These are phyloP conservation scores for Penicillium aurantiogriseum DNA, from an alignment of 2,329 filamentous ascomycete genomes.

Conservation along the genomic window DNA sequence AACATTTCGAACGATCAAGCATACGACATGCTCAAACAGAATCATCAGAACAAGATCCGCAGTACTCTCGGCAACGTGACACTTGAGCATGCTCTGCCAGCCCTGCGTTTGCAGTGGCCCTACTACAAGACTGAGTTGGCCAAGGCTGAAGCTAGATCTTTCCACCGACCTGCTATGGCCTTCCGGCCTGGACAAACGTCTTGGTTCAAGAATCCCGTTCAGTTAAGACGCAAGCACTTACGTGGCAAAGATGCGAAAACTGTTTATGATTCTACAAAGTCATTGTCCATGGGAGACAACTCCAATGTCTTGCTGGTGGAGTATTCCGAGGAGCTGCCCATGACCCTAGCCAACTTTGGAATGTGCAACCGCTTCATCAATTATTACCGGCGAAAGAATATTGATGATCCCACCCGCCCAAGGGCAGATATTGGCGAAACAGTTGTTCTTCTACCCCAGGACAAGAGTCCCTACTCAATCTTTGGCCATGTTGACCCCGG, in stretches of 20 bases:
- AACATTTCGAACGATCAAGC: slow-evolving; percentile 96
- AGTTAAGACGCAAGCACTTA: slow-evolving; percentile 76
- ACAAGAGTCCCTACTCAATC: slow-evolving; percentile 91
- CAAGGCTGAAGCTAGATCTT: slow-evolving; percentile 70
- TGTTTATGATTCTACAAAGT: slow-evolving; percentile 75
- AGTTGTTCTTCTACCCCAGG: slow-evolving; percentile 82
- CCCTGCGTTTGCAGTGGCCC: slow-evolving; percentile 86
- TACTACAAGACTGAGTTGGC: slow-evolving; percentile 89
- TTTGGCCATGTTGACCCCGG: slow-evolving; percentile 92
- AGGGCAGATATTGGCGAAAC: slow-evolving; percentile 86
- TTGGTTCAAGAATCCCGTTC: slow-evolving; percentile 68
- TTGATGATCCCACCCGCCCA: slow-evolving; percentile 70
- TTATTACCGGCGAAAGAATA: slow-evolving; percentile 86
- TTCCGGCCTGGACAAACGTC: slow-evolving; percentile 70
- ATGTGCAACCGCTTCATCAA: slow-evolving; percentile 97
- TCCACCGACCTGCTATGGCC: slow-evolving; percentile 76
- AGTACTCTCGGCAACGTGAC: slow-evolving; percentile 86
- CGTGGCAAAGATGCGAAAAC: slow-evolving; percentile 76
- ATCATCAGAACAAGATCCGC: slow-evolving; percentile 92
- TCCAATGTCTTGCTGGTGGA: slow-evolving; percentile 85
- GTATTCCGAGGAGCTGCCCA: slow-evolving; percentile 91
- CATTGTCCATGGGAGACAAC: slow-evolving; percentile 85
- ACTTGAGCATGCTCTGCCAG: slow-evolving; percentile 93
- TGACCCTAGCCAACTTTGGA: slow-evolving; percentile 90
- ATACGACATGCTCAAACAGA: slow-evolving; percentile 93